phyloP scores from a whole-genome alignment of 768 basidiomycete genomes.

The Psilocybe subaeruginosa region DNA sequence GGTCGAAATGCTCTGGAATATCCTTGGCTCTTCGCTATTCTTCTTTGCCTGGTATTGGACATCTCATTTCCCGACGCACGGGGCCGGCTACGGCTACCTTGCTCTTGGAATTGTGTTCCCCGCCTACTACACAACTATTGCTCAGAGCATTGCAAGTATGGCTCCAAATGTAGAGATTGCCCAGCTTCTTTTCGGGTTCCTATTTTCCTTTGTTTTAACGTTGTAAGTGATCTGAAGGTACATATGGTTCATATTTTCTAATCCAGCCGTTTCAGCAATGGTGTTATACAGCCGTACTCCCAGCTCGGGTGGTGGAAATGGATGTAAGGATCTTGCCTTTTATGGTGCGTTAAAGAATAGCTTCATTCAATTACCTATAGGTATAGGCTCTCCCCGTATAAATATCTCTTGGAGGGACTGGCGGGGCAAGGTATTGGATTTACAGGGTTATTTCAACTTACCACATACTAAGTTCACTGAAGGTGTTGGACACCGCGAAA shows the following conservation, averaged over 20 bases:
- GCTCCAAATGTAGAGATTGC: not conserved
- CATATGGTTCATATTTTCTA: not conserved
- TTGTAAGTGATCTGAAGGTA: not conserved
- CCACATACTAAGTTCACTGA: not conserved
- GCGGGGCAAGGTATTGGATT: constrained; percentile 40
- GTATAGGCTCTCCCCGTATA: constrained; percentile 54
- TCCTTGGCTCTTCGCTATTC: constrained; percentile 55
- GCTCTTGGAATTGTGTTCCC: constrained; percentile 58
- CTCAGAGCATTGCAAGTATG: not conserved
- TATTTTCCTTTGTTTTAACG: not conserved
- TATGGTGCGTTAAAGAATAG: no score
- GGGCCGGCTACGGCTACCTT: constrained; percentile 62
- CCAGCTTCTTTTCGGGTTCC: not conserved
- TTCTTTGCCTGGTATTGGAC: constrained; percentile 76
- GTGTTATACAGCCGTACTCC: constrained; percentile 49
- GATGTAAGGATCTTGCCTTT: constrained; percentile 37
- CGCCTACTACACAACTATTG: not conserved
- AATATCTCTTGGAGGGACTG: constrained; percentile 53
- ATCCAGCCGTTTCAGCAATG: not conserved
- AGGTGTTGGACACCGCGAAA: constrained; percentile 39
- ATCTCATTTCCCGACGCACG: constrained; percentile 52
- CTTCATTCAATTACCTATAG: not conserved
- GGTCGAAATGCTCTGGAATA: constrained; percentile 63
- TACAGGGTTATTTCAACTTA: not conserved
- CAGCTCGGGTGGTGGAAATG: constrained; percentile 69